Percentiles rank a stretch among this genome's conserved stretches.
phyloP scores from a whole-genome alignment of 1,284 basidiomycete genomes.

The Phellopilus nigrolimitatus region DNA sequence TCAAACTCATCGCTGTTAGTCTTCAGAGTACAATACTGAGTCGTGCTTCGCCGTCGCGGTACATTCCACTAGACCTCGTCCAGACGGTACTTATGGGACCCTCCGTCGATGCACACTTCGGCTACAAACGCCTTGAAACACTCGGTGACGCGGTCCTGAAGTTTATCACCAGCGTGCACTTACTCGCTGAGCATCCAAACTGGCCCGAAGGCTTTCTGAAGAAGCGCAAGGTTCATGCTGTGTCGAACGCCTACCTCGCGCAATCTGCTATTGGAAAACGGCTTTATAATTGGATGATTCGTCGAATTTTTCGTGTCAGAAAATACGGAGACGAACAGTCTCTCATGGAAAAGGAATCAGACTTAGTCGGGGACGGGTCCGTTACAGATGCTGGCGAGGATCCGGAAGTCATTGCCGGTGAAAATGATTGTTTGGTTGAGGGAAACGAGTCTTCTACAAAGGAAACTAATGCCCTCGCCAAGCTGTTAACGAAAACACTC shows the following conservation, averaged over 20 bases:
- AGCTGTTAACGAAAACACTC: conserved; percentile 65
- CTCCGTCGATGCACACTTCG: conserved; percentile 47
- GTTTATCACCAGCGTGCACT: conserved; percentile 56
- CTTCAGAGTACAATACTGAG: conserved; percentile 40
- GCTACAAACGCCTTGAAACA: conserved; percentile 78
- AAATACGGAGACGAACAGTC: too few relatives aligned
- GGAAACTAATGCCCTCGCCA: conserved; percentile 24
- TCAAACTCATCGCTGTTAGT: conserved; percentile 44
- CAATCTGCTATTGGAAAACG: conserved; percentile 49
- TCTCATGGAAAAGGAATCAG: too few relatives aligned
- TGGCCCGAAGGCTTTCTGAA: conserved; percentile 80
- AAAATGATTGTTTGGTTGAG: too few relatives aligned
- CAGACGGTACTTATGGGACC: conserved; percentile 57
- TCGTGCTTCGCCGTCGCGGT: conserved; percentile 33
- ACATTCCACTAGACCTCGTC: conserved; percentile 44
- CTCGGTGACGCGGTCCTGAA: conserved; percentile 80
- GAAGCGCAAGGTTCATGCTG: conserved; percentile 63
- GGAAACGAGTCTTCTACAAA: conserved; percentile 31
- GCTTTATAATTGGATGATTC: conserved; percentile 63
- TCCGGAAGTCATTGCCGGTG: too few relatives aligned
- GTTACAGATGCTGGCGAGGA: conserved; percentile 21
- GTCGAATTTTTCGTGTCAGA: conserved; percentile 53
- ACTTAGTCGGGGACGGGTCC: conserved; percentile 28
- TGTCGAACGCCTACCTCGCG: conserved; percentile 68
- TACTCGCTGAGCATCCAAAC: conserved; percentile 60